Base-by-base conservation (phyloP, 2,329 filamentous ascomycete species). In the Orbilia quercus region DNA sequence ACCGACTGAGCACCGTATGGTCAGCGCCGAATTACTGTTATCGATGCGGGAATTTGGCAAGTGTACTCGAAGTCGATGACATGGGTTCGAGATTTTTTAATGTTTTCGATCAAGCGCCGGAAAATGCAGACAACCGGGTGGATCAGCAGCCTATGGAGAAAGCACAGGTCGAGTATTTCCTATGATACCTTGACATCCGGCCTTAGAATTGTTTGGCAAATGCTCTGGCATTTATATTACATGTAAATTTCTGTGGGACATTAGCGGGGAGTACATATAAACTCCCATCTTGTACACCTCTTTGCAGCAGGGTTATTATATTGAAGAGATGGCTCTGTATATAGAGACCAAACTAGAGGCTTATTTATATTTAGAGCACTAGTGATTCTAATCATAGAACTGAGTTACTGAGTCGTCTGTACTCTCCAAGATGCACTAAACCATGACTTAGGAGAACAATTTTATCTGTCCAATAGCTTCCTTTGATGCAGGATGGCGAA, bases 11-110 rank as follows among this genome's bases (percentile, higher is more conserved):
- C 80, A 99, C 95, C 0, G 95, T 99, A 5, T 99, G 95, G 95
- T 97, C 92, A 80, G 95, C 95, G 2, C 95, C 95, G 1, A 99
- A 96, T 79, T 96, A 96, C 82, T 96, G 91, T 82, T 96, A 96
- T 81, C 86, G 93, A 36, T 99, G 95, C 82, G 95, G 95, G 50
- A 99, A 99, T 80, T 89, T 98, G 87, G 95, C 95, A 7, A 96
- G 92, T 81, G 95, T 99, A 48, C 85, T 99, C 38, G 95, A 99
- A 82, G 95, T 99, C 67, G 94, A 92, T 80, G 92, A 96, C 45
- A 23, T 48, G 2, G 69, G 69, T 2, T 31, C 60, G 28, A 85
- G 94, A 70, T 96, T 91, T 81, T 99, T 98, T 84, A 99, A 99
- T 80, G 93, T 98, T 22, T 99, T 99, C 80, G 92, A 96, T 65